phyloP scores from a whole-genome alignment of 441 rosid genomes.

The Gossypium schwendimanii region DNA sequence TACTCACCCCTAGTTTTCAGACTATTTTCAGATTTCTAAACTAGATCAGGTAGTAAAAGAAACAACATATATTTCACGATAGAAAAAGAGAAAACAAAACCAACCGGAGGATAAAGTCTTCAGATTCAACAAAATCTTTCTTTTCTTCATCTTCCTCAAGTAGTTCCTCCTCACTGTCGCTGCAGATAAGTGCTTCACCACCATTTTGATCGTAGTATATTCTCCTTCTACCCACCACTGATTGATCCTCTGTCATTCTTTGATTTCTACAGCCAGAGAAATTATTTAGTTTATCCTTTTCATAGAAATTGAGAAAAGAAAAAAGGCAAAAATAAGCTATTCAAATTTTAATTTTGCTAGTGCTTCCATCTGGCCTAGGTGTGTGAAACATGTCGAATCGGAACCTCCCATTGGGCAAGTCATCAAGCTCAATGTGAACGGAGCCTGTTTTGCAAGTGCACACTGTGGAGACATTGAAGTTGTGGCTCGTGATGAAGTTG shows the following conservation, averaged over 20 bases:
- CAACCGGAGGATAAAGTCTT: constrained; percentile 84
- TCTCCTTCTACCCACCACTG: constrained; percentile 93
- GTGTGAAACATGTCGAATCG: too few species aligned
- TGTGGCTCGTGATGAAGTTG: too few species aligned
- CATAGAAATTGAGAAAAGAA: neutral
- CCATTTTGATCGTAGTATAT: constrained; percentile 95
- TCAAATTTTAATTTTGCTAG: too few species aligned
- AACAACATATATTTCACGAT: neutral
- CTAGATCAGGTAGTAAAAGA: neutral
- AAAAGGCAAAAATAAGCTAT: too few species aligned
- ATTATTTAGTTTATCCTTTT: neutral
- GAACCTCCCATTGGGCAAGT: too few species aligned
- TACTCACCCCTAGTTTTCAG: neutral
- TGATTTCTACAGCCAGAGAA: constrained; percentile 62
- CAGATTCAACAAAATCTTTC: constrained; percentile 59
- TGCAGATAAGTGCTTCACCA: constrained; percentile 96
- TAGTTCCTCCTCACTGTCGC: constrained; percentile 94
- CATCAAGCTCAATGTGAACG: too few species aligned
- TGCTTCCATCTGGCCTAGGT: too few species aligned
- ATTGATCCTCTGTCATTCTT: constrained; percentile 98
- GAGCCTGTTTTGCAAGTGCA: too few species aligned
- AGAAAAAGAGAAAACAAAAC: constrained; percentile 17
- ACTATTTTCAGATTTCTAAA: neutral
- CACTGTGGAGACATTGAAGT: too few species aligned
- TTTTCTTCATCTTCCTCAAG: constrained; percentile 83